Percentiles rank a stretch among this genome's conserved stretches.
Conservation (phyloP, 164 flowering plant species). For the Santalum album region DNA sequence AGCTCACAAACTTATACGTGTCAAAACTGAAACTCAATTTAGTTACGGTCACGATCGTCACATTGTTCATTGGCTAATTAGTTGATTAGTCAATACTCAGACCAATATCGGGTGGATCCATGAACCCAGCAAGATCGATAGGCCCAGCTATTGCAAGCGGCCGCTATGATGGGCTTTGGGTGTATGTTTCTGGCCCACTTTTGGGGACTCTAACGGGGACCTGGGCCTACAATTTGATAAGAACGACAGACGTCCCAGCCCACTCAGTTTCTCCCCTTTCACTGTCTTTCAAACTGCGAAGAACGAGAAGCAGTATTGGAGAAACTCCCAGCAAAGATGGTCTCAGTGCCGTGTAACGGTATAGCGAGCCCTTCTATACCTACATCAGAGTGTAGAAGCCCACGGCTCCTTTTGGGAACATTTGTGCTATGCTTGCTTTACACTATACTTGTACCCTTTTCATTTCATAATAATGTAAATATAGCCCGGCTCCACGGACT, state of each 20-base stretch:
- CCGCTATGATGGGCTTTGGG: constrained; percentile 56
- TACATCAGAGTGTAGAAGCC: too few species aligned
- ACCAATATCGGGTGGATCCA: constrained; percentile 84
- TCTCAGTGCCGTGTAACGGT: too few species aligned
- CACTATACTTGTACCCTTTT: too few species aligned
- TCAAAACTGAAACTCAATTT: too few species aligned
- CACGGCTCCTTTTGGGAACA: too few species aligned
- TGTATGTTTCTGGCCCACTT: constrained; percentile 62
- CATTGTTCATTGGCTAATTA: not conserved
- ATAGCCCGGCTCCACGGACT: too few species aligned
- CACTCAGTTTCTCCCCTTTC: constrained; percentile 22
- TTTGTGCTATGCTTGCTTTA: too few species aligned
- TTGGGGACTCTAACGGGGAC: constrained; percentile 56
- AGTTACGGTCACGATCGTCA: too few species aligned
- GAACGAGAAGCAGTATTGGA: constrained; percentile 22
- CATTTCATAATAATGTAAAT: too few species aligned
- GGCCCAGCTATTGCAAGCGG: constrained; percentile 80
- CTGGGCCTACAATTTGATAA: constrained; percentile 53
- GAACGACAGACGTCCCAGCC: constrained; percentile 24
- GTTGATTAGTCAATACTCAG: constrained; percentile 17
- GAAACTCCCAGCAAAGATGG: too few species aligned
- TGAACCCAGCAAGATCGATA: constrained; percentile 80
- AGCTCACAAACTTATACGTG: too few species aligned
- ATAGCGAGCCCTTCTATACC: too few species aligned
- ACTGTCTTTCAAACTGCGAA: constrained; percentile 33